phyloP scores from a whole-genome alignment of 768 basidiomycete genomes.

The Hygrocybe punicea region DNA sequence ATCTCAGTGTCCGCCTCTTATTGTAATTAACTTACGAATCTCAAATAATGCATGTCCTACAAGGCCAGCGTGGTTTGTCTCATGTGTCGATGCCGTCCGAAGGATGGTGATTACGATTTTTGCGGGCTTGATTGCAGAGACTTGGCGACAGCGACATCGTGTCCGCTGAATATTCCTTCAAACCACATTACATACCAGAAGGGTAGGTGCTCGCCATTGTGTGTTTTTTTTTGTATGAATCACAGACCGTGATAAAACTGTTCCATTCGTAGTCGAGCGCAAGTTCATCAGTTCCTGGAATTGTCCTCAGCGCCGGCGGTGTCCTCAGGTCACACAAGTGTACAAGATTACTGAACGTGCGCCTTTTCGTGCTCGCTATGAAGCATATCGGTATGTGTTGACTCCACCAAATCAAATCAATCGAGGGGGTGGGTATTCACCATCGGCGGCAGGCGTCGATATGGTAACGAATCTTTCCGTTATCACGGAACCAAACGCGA shows the following conservation, averaged over 20 bases:
- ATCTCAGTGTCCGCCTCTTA: not conserved
- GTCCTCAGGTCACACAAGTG: constrained; percentile 24
- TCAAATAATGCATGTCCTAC: not conserved
- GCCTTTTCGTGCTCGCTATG: constrained; percentile 15
- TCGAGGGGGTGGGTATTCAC: not conserved
- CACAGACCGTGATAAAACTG: not conserved
- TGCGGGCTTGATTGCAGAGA: constrained; percentile 26
- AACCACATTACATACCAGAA: constrained; percentile 24
- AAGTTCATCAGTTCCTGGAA: constrained; percentile 30
- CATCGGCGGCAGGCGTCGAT: constrained; percentile 11
- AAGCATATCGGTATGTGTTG: constrained; percentile 5
- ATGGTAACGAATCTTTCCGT: constrained; percentile 30
- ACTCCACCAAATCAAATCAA: not conserved
- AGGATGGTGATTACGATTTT: constrained; percentile 11
- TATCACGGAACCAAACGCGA: constrained; percentile 31
- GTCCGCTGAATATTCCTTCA: constrained; percentile 23
- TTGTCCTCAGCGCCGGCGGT: not conserved
- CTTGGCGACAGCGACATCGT: constrained; percentile 20
- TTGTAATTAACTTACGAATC: too few relatives aligned
- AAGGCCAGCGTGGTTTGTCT: not conserved
- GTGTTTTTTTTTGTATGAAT: not conserved
- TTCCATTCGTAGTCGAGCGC: constrained; percentile 19
- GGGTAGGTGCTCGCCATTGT: constrained; percentile 12
- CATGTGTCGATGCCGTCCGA: constrained; percentile 2
- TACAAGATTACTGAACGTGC: constrained; percentile 31